Percentiles rank a stretch among this genome's conserved stretches.
These are phyloP conservation scores for Salicornia ramosissima DNA, from an alignment of 148 eudicot species.

Conservation along the genomic window DNA sequence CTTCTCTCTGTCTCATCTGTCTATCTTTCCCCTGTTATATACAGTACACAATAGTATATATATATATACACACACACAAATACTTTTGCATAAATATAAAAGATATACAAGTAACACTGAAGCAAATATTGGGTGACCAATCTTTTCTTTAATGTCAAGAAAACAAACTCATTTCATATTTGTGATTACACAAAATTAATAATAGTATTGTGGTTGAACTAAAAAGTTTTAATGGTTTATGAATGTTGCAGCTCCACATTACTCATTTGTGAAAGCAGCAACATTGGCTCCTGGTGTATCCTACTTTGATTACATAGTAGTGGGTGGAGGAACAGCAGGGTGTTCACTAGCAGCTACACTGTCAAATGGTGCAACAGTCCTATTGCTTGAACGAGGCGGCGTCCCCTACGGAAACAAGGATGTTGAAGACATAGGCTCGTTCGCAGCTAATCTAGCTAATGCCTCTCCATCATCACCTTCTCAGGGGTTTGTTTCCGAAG, in stretches of 20 bases:
- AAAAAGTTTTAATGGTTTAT: not conserved
- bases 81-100: not conserved
- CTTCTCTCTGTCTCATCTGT: not conserved
- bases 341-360: conserved; percentile 76
- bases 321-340: conserved; percentile 94
- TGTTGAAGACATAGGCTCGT: conserved; percentile 39
- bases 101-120: not conserved
- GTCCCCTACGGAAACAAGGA: conserved; percentile 57
- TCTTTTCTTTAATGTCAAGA: conserved; percentile 9
- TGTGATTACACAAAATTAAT: conserved; percentile 1
- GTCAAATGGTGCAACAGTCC: conserved; percentile 45
- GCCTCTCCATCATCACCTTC: conserved; percentile 57
- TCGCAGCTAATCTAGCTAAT: conserved; percentile 34
- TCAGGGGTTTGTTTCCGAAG: conserved; percentile 70
- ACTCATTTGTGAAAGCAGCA: conserved; percentile 56
- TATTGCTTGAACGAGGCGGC: conserved; percentile 75
- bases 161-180: conserved; percentile 15
- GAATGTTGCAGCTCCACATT: conserved; percentile 50
- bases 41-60: too few relatives aligned
- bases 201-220: not conserved
- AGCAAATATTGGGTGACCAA: conserved; percentile 21
- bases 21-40: not conserved
- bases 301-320: conserved; percentile 66
- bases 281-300: conserved; percentile 42
- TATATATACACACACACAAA: too few relatives aligned